Base-by-base conservation (phyloP, 768 basidiomycete genomes). In the Chalciporus chontae region DNA sequence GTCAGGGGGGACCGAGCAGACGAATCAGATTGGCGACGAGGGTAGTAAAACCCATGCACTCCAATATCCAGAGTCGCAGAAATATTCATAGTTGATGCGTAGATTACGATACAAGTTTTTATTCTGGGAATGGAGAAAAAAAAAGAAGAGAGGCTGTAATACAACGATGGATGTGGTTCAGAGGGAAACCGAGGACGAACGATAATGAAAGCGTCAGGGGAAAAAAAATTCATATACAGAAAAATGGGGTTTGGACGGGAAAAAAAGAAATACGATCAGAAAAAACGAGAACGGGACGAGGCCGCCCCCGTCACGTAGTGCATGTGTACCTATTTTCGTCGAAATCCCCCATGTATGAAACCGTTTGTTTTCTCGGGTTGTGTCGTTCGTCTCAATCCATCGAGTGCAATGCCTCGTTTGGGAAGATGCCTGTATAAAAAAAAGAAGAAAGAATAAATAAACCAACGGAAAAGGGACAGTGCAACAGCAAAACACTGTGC, bases 71-170 rank as follows among this genome's bases (percentile, higher is more conserved):
- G 21, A 32, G 19, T 32, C 17, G 32, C 31, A 7, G 47, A 56
- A 53, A 54, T 62, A 62, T 64, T 64, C 61, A 66, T 66, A 66
- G 64, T 66, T 66, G 61, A 66, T 60, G 45, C 48, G 57, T 66
- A 66, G 55, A 52, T 58, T 69, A 67, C 63, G 63, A 53, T 66
- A 66, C 64, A 68, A 17, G 43, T 44, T 37, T n/a, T n/a, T n/a
- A n/a, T n/a, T n/a, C n/a, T n/a, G n/a, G n/a, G n/a, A n/a, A n/a
- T n/a, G n/a, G n/a, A n/a, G n/a, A n/a, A n/a, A n/a, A n/a, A n/a
- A n/a, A n/a, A n/a, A n/a, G n/a, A n/a, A n/a, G n/a, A n/a, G n/a
- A n/a, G 46, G 50, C 41, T 40, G 52, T 51, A 55, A 52, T 61
- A 65, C 58, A 60, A 60, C 21, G 45, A 43, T 47, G 41, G 21